Evolutionary conservation across 1,284 basidiomycete species (phyloP), one percentile per base, ranked within the genome.

Genomic region (Ganoderma meredithae): DNA sequence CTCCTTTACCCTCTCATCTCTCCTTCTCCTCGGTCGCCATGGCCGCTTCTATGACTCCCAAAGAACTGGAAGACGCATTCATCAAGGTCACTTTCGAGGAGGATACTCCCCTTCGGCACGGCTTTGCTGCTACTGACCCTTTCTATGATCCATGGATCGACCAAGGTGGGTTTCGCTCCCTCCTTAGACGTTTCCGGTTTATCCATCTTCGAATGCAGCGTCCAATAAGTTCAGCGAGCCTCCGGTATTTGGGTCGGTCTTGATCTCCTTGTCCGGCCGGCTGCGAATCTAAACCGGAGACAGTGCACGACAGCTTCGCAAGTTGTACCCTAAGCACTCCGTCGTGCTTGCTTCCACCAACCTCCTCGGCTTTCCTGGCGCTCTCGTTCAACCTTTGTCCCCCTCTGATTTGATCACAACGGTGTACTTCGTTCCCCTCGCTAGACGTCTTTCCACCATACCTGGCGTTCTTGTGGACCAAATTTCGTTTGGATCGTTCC

Each of bases 241-340:
- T 3, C 74, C 81, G 12, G 75, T 85, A 25, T 80, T 80, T 74
- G 85, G 82, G 88, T 89, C 76, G 43, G 83, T 52, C 7, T 25
- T 19, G 39, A 9, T n/a, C 33, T 22, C 9, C 58, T 64, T 63
- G 33, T 33, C 40, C 49, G 59, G 6, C 25, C 19, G 39, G 49
- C 60, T 47, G 25, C 25, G 9, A 55, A 58, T 27, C 55, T 15
- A 58, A 64, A 31, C 43, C 61, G 7, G 17, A 22, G 36, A 36
- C 67, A 89, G 89, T n/a, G 82, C 83, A 15, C 80, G 87, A 66
- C 77, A 82, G 33, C 80, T 93, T 56, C 85, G 83, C 56, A 84
- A 83, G 72, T 70, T 89, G 13, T 88, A 92, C 75, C 90, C 91
- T 3, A 83, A 85, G 6, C 83, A 91, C 72, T 87, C 88, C 31